These are phyloP conservation scores for Carpediemonas membranifera DNA, from an alignment of 78 protist genomes.

Conservation along the genomic window DNA sequence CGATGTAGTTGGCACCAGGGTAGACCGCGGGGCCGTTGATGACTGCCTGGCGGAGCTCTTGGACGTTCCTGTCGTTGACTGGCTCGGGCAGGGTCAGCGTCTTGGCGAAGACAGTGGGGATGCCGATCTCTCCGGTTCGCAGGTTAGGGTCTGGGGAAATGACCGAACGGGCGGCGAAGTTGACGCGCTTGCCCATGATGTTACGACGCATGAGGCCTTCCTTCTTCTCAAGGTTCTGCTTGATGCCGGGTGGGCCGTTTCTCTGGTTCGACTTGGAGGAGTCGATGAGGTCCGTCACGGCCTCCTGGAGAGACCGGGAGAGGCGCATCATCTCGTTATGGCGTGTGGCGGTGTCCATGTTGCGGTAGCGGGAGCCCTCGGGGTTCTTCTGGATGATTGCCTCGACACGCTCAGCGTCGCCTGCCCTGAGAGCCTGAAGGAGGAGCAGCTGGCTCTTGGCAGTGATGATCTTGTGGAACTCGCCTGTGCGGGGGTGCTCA, in stretches of 20 bases:
- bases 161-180: conserved; percentile 88
- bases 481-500: not conserved
- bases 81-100: conserved; percentile 27
- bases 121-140: conserved; percentile 78
- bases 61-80: conserved; percentile 5
- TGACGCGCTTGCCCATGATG: conserved; percentile 99
- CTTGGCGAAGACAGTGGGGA: conserved; percentile 51
- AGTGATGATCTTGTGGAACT: not conserved
- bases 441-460: not conserved
- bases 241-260: conserved; percentile 51
- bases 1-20: conserved; percentile 82
- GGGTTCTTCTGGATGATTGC: not conserved
- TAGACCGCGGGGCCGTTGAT: conserved; percentile 80
- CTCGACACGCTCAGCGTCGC: not conserved
- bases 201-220: conserved; percentile 90
- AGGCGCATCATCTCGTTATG: not conserved
- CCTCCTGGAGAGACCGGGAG: not conserved
- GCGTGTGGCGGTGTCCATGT: not conserved
- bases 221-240: conserved; percentile 83
- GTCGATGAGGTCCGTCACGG: not conserved
- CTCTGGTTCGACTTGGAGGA: not conserved
- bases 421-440: not conserved
- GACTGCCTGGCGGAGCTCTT: conserved; percentile 56
- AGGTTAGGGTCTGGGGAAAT: conserved; percentile 89
- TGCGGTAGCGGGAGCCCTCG: not conserved